These are phyloP conservation scores for Globisporangium spiculum DNA, from an alignment of 352 stramenopile species.

Conservation along the genomic window DNA sequence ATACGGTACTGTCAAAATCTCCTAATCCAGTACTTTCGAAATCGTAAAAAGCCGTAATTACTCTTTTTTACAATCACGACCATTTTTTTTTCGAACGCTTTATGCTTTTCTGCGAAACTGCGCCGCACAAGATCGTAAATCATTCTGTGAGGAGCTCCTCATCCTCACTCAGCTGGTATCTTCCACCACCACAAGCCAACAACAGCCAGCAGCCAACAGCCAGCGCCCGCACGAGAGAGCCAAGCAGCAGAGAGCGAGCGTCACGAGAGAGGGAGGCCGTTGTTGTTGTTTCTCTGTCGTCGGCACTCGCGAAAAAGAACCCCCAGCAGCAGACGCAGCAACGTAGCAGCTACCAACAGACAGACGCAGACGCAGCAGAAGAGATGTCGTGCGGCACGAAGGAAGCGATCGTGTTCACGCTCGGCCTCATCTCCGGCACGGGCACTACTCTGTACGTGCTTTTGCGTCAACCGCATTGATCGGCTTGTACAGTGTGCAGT, in stretches of 20 bases:
- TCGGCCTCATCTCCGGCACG: constrained; percentile 81
- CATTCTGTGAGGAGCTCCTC: constrained; percentile 9
- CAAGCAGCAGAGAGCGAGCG: background rate
- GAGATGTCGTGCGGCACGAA: constrained; percentile 77
- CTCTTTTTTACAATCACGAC: background rate
- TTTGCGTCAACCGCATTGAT: background rate
- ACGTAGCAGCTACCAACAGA: background rate
- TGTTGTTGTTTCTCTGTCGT: background rate
- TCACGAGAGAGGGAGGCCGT: background rate
- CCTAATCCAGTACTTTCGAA: background rate
- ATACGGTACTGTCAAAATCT: background rate
- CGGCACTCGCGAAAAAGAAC: constrained; percentile 10
- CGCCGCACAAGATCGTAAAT: constrained; percentile 11
- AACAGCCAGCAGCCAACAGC: background rate
- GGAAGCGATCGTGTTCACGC: constrained; percentile 72
- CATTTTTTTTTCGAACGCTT: constrained; percentile 5
- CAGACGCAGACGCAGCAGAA: background rate
- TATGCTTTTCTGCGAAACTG: constrained; percentile 2
- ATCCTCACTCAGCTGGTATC: background rate
- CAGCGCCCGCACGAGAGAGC: background rate
- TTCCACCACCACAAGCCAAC: background rate
- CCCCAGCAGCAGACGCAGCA: background rate
- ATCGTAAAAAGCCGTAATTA: constrained; percentile 5
- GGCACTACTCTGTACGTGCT: constrained; percentile 73
- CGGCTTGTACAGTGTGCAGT: background rate